Evolutionary conservation across 2,329 filamentous ascomycete genomes (phyloP).

Genomic region (Trichophyton schoenleinii): DNA sequence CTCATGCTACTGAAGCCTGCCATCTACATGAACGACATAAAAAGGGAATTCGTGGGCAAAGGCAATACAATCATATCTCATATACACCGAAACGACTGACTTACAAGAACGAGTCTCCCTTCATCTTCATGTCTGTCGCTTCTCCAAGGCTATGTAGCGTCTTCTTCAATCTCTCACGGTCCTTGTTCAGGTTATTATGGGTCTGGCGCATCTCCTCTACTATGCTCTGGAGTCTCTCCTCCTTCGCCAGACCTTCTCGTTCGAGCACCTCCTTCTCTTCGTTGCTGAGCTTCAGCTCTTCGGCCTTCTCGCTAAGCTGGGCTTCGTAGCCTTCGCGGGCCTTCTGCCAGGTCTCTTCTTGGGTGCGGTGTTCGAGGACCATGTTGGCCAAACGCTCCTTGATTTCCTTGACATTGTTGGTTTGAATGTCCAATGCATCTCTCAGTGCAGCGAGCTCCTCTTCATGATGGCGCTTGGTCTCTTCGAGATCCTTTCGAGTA

Average conservation of each 20-base stretch:
- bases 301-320: slow-evolving; percentile 30
- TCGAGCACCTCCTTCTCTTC: slow-evolving; percentile 19
- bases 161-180: slow-evolving; percentile 39
- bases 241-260: slow-evolving; percentile 33
- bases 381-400: slow-evolving; percentile 20
- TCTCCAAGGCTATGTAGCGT: slow-evolving; percentile 40
- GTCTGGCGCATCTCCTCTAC: slow-evolving; percentile 34
- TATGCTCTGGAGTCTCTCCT: slow-evolving; percentile 34
- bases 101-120: slow-evolving; percentile 40
- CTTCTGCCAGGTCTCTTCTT: slow-evolving; percentile 24
- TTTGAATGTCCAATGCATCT: slow-evolving; percentile 14
- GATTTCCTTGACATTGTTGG: slow-evolving; percentile 13
- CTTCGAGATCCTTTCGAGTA: slow-evolving; percentile 23
- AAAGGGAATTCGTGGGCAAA: slow-evolving; percentile 1
- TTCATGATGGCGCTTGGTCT: slow-evolving; percentile 18
- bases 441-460: slow-evolving; percentile 13
- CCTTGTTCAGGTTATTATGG: slow-evolving; percentile 40
- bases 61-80: neutral
- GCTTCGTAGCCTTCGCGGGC: slow-evolving; percentile 22
- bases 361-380: slow-evolving; percentile 19
- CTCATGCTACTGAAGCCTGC: slow-evolving; percentile 1
- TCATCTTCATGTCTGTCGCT: slow-evolving; percentile 39
- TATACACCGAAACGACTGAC: slow-evolving; percentile 28
- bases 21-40: slow-evolving; percentile 4
- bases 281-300: slow-evolving; percentile 33